A percentile compares a stretch with the other conserved stretches of the same genome.
These are phyloP conservation scores for Penicillium manginii DNA, from an alignment of 495 filamentous ascomycete genomes.

Conservation along the genomic window DNA sequence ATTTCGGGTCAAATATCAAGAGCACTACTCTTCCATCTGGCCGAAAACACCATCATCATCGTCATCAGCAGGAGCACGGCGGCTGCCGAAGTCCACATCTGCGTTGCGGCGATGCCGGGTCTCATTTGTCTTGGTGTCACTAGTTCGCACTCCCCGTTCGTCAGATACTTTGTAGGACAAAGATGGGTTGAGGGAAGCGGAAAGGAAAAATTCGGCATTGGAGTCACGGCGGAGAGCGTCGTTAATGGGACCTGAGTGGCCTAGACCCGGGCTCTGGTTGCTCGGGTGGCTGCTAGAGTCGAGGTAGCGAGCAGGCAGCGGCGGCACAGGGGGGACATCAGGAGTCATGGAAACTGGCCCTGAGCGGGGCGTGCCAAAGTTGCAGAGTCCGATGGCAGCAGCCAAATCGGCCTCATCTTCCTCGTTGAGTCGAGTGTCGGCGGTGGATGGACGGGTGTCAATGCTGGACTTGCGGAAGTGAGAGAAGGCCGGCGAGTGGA, in stretches of 20 bases:
- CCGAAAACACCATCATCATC: conserved; percentile 97
- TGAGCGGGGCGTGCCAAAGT: conserved; percentile 79
- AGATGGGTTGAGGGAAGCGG: conserved; percentile 48
- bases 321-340: conserved; percentile 86
- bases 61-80: conserved; percentile 72
- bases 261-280: conserved; percentile 30
- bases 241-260: conserved; percentile 39
- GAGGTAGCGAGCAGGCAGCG: conserved; percentile 65
- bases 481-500: conserved; percentile 51
- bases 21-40: conserved; percentile 82
- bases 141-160: conserved; percentile 46
- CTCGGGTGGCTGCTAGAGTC: conserved; percentile 38
- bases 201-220: conserved; percentile 42
- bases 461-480: conserved; percentile 58
- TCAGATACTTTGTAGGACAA: conserved; percentile 55
- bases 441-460: conserved; percentile 65
- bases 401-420: conserved; percentile 74
- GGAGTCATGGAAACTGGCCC: conserved; percentile 69
- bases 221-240: conserved; percentile 43
- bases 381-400: conserved; percentile 91
- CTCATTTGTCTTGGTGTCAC: conserved; percentile 38
- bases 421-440: conserved; percentile 57
- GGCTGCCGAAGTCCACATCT: conserved; percentile 78
- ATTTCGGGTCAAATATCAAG: not conserved
- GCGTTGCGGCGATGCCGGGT: conserved; percentile 61